These are phyloP conservation scores for Anthostomella pinea DNA, from an alignment of 2,329 filamentous ascomycete genomes.

Conservation along the genomic window DNA sequence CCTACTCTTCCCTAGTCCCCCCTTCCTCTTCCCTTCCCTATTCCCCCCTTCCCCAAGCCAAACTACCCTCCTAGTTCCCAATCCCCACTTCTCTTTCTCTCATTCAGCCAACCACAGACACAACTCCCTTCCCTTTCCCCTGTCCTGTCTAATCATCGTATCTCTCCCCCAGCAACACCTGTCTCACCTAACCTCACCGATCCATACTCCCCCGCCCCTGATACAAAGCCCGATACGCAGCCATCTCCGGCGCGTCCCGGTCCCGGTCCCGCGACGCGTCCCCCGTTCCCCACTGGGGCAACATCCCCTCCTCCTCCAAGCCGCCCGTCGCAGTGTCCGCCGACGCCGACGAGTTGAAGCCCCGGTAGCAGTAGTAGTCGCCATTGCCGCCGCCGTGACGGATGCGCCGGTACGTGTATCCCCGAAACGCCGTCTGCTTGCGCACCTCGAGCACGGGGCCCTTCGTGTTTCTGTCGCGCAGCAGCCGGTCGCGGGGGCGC, in stretches of 20 bases:
- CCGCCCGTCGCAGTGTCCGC: constrained; percentile 3
- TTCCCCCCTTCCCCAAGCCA: too few relatives aligned
- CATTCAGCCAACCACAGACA: too few relatives aligned
- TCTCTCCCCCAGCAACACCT: not conserved
- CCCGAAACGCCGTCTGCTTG: constrained; percentile 80
- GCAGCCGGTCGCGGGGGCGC: constrained; percentile 77
- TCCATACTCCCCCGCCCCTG: constrained; percentile 7
- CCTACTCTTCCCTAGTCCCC: not conserved
- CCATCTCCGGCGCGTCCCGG: constrained; percentile 9
- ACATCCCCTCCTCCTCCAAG: constrained; percentile 5
- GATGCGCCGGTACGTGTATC: constrained; percentile 77
- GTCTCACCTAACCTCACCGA: constrained; percentile 4
- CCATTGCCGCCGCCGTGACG: not conserved
- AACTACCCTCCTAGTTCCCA: too few relatives aligned
- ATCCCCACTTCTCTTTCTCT: too few relatives aligned
- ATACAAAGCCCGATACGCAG: constrained; percentile 18
- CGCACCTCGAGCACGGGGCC: constrained; percentile 72
- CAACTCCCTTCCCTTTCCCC: too few relatives aligned
- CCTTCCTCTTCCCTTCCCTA: too few relatives aligned
- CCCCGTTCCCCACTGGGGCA: not conserved
- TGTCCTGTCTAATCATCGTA: not conserved
- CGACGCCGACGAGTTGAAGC: too few relatives aligned
- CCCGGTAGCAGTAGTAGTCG: too few relatives aligned
- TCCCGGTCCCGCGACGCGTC: constrained; percentile 2
- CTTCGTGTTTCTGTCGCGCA: constrained; percentile 69